Conservation (phyloP, 2,329 filamentous ascomycete genomes). For the Xylaria digitata region DNA sequence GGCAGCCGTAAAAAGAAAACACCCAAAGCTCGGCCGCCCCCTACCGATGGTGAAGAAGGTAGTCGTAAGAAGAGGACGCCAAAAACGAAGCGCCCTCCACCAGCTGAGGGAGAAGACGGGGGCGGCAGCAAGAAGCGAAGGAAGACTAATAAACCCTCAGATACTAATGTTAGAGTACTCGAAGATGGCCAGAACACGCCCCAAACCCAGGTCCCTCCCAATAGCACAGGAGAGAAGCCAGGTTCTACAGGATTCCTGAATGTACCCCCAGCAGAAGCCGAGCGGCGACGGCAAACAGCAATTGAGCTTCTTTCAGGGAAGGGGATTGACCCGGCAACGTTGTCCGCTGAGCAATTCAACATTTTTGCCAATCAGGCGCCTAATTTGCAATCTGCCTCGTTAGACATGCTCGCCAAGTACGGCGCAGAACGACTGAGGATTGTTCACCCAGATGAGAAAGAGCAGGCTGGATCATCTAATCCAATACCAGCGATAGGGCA, state of each 20-base stretch:
- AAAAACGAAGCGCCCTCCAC: slow-evolving; percentile 47
- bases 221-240: slow-evolving; percentile 33
- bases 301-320: slow-evolving; percentile 58
- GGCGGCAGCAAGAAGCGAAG: slow-evolving; percentile 46
- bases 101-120: slow-evolving; percentile 46
- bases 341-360: slow-evolving; percentile 66
- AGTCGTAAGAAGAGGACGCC: slow-evolving; percentile 42
- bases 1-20: slow-evolving; percentile 39
- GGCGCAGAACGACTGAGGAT: slow-evolving; percentile 68
- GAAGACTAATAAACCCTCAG: slow-evolving; percentile 44
- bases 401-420: slow-evolving; percentile 67
- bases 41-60: slow-evolving; percentile 44
- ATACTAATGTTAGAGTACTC: slow-evolving; percentile 34
- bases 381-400: slow-evolving; percentile 64
- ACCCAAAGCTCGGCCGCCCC: slow-evolving; percentile 47
- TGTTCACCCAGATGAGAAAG: slow-evolving; percentile 62
- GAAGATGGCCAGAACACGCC: slow-evolving; percentile 22
- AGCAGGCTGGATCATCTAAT: slow-evolving; percentile 44
- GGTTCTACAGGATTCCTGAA: slow-evolving; percentile 53
- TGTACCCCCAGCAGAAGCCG: slow-evolving; percentile 60
- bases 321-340: slow-evolving; percentile 63
- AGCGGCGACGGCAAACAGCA: slow-evolving; percentile 62
- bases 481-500: slow-evolving; percentile 43
- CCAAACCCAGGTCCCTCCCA: slow-evolving; percentile 33
- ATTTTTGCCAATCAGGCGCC: slow-evolving; percentile 71